Conservation (phyloP, 2,329 filamentous ascomycete genomes). For the Nemania sp. region DNA sequence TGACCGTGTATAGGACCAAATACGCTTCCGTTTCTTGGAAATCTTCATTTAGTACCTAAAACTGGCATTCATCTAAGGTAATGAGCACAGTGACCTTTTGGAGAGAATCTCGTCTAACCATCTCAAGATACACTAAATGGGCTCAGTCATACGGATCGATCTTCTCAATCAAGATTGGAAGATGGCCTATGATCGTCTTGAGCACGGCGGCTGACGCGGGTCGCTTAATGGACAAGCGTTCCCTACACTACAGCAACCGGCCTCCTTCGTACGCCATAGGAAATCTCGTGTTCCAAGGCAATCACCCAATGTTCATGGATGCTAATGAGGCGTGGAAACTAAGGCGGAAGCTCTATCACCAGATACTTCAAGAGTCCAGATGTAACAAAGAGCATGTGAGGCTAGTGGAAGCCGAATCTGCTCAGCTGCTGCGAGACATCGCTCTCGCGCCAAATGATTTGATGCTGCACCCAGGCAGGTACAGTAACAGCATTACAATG, state of each 20-base stretch:
- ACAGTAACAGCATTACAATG: slow-evolving; percentile 32
- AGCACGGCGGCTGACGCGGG: neutral
- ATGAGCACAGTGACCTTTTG: no score
- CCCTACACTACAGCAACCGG: slow-evolving; percentile 15
- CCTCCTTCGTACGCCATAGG: neutral
- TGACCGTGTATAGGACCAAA: neutral
- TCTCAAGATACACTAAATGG: slow-evolving; percentile 15
- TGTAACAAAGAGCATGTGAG: slow-evolving; percentile 21
- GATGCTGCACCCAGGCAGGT: slow-evolving; percentile 24
- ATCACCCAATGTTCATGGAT: slow-evolving; percentile 28
- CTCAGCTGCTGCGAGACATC: slow-evolving; percentile 26
- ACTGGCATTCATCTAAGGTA: slow-evolving; percentile 6
- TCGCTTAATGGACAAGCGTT: slow-evolving; percentile 13
- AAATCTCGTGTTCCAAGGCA: slow-evolving; percentile 13
- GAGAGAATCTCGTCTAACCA: neutral
- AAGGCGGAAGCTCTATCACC: slow-evolving; percentile 9
- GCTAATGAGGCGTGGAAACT: slow-evolving; percentile 15
- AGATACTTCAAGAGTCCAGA: slow-evolving; percentile 16
- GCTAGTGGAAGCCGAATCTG: slow-evolving; percentile 26
- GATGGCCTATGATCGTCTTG: neutral
- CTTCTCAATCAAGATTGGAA: slow-evolving; percentile 18
- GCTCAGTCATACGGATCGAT: slow-evolving; percentile 8
- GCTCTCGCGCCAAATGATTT: neutral
- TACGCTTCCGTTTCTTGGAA: slow-evolving; percentile 5
- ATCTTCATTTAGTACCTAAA: slow-evolving; percentile 15